Percentiles rank a stretch among this genome's conserved stretches.
Evolutionary conservation across 2,329 filamentous ascomycete genomes (phyloP).

Genomic region (Sporothrix euskadiensis): DNA sequence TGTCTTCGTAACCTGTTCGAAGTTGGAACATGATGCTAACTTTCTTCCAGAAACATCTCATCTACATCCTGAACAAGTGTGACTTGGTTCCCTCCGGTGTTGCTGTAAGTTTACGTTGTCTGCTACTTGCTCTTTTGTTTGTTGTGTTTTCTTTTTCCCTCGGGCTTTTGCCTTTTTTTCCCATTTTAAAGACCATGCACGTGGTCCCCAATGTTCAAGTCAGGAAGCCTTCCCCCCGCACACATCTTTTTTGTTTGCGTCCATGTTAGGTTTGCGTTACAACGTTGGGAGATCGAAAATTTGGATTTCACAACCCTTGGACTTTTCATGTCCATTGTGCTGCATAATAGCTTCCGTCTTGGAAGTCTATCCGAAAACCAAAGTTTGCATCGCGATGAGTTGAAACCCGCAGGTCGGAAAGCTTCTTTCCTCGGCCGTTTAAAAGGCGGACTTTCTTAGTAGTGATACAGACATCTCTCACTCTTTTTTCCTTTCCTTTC

Average conservation of each 20-base stretch:
- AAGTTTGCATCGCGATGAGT: slow-evolving; percentile 93
- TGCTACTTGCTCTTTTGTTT: slow-evolving; percentile 26
- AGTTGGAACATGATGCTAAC: neutral
- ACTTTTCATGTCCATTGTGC: slow-evolving; percentile 64
- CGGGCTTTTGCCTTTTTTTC: slow-evolving; percentile 13
- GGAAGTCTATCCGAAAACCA: slow-evolving; percentile 72
- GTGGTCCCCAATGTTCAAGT: slow-evolving; percentile 67
- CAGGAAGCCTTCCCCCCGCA: slow-evolving; percentile 74
- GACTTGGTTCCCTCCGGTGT: slow-evolving; percentile 90
- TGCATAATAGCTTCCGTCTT: slow-evolving; percentile 82
- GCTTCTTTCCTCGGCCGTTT: slow-evolving; percentile 52
- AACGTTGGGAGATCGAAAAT: slow-evolving; percentile 90
- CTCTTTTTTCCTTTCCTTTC: slow-evolving; percentile 32
- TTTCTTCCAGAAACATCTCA: slow-evolving; percentile 68
- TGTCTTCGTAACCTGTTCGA: neutral
- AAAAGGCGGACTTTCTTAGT: slow-evolving; percentile 93
- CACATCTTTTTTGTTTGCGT: slow-evolving; percentile 41
- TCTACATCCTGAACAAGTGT: slow-evolving; percentile 87
- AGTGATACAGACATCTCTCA: slow-evolving; percentile 76
- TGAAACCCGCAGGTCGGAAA: slow-evolving; percentile 71
- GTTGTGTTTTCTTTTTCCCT: slow-evolving; percentile 24
- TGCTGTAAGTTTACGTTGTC: slow-evolving; percentile 72
- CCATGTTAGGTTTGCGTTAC: slow-evolving; percentile 94
- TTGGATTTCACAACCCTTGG: slow-evolving; percentile 66
- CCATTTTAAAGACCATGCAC: slow-evolving; percentile 36